A percentile compares a stretch with the other conserved stretches of the same genome.
phyloP scores from a whole-genome alignment of 306 rosid species.

The Quercus gilva region DNA sequence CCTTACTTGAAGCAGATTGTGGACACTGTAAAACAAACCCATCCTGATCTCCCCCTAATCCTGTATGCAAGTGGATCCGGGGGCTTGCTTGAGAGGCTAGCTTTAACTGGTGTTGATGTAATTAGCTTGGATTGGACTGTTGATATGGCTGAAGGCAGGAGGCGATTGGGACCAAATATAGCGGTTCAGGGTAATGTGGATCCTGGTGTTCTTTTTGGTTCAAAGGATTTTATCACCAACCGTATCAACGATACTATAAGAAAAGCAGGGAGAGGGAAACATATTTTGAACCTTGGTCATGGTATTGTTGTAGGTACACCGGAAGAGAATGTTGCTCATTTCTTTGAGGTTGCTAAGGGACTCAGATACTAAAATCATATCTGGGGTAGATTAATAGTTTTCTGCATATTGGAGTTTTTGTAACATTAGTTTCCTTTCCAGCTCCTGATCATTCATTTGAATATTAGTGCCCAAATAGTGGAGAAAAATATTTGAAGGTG shows the following conservation, averaged over 20 bases:
- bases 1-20: conserved; percentile 94
- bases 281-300: conserved; percentile 69
- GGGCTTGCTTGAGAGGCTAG: conserved; percentile 89
- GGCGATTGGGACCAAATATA: conserved; percentile 64
- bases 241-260: conserved; percentile 80
- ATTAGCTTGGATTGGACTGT: conserved; percentile 99
- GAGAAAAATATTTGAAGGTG: neutral
- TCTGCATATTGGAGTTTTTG: conserved; percentile 16
- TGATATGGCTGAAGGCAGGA: conserved; percentile 95
- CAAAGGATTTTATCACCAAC: conserved; percentile 77
- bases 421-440: conserved; percentile 1
- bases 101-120: conserved; percentile 82
- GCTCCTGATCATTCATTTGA: neutral
- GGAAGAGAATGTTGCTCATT: conserved; percentile 75
- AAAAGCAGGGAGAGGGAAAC: conserved; percentile 82
- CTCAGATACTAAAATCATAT: conserved; percentile 53
- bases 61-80: conserved; percentile 98
- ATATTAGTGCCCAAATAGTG: neutral
- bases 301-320: conserved; percentile 49
- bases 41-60: conserved; percentile 84
- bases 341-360: conserved; percentile 93
- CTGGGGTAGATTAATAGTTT: conserved; percentile 6
- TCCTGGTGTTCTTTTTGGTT: conserved; percentile 96
- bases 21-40: conserved; percentile 69
- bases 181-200: conserved; percentile 97